These are phyloP conservation scores for Erysimum pusillum DNA, from an alignment of 441 rosid genomes.

Conservation along the genomic window DNA sequence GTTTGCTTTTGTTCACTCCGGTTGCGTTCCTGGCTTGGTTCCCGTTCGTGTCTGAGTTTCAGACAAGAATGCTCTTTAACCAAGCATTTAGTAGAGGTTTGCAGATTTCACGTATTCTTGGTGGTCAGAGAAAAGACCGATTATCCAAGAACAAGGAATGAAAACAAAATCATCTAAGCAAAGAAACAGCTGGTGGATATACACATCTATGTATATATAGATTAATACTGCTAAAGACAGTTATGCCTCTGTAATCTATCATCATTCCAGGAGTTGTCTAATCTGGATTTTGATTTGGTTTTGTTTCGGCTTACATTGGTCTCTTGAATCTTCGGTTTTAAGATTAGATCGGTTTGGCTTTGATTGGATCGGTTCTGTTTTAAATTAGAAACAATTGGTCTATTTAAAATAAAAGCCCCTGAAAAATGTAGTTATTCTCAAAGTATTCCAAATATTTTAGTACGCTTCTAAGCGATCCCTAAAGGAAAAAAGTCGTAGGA, in stretches of 20 bases:
- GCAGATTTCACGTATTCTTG: conserved; percentile 89
- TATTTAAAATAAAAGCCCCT: background rate
- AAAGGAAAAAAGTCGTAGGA: background rate
- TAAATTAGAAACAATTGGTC: background rate
- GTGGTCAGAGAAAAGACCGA: conserved; percentile 72
- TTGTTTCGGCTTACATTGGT: background rate
- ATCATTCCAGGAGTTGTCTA: background rate
- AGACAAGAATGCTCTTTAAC: conserved; percentile 93
- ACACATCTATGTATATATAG: conserved; percentile 86
- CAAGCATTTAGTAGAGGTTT: conserved; percentile 97
- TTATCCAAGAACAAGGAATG: conserved; percentile 64
- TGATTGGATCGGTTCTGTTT: background rate
- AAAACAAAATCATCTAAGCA: conserved; percentile 22
- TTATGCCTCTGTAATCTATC: conserved; percentile 12
- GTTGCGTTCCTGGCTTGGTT: conserved; percentile 94
- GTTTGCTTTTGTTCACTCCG: conserved; percentile 82
- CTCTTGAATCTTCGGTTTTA: background rate
- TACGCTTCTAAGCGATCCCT: background rate
- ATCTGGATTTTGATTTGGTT: background rate
- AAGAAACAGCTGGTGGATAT: conserved; percentile 35
- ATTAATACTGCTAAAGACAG: conserved; percentile 38
- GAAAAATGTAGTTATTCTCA: background rate
- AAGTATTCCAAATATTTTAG: background rate
- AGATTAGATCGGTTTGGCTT: background rate
- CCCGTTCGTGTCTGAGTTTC: conserved; percentile 91